phyloP scores from a whole-genome alignment of 768 basidiomycete species.

The Phanerochaete carnosa region DNA sequence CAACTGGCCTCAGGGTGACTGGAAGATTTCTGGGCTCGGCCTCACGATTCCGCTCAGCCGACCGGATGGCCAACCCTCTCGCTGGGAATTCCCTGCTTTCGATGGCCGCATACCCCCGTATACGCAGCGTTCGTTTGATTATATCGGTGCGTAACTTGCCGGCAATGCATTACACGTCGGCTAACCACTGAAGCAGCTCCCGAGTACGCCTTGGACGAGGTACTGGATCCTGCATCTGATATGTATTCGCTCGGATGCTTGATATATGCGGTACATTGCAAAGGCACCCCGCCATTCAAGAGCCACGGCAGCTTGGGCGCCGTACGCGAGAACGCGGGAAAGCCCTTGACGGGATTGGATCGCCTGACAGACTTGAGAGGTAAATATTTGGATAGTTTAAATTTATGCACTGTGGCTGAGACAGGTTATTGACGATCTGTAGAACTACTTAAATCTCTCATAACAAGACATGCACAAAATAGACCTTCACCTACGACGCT shows the following conservation, averaged over 20 bases:
- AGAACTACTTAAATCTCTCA: conserved; percentile 78
- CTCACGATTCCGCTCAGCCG: conserved; percentile 75
- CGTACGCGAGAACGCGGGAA: conserved; percentile 67
- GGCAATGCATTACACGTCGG: background rate
- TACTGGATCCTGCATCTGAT: conserved; percentile 82
- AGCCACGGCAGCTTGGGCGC: conserved; percentile 74
- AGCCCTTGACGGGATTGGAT: conserved; percentile 58
- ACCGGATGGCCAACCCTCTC: conserved; percentile 66
- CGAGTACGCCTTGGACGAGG: conserved; percentile 91
- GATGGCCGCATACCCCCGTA: conserved; percentile 78
- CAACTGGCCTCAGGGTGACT: conserved; percentile 70
- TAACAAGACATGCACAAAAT: conserved; percentile 72
- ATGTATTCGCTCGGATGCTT: conserved; percentile 92
- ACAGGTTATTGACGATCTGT: background rate
- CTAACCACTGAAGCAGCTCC: conserved; percentile 53
- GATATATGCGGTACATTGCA: conserved; percentile 88
- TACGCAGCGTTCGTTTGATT: conserved; percentile 91
- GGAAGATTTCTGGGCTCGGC: conserved; percentile 93
- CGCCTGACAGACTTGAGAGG: conserved; percentile 72
- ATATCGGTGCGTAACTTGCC: conserved; percentile 64
- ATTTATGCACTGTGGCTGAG: background rate
- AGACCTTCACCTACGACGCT: conserved; percentile 79
- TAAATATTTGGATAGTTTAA: conserved; percentile 27
- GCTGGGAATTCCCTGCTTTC: conserved; percentile 89
- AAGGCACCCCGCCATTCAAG: conserved; percentile 82